Evolutionary conservation across 2,329 filamentous ascomycete genomes (phyloP).

Genomic region (Trichoderma koningii): DNA sequence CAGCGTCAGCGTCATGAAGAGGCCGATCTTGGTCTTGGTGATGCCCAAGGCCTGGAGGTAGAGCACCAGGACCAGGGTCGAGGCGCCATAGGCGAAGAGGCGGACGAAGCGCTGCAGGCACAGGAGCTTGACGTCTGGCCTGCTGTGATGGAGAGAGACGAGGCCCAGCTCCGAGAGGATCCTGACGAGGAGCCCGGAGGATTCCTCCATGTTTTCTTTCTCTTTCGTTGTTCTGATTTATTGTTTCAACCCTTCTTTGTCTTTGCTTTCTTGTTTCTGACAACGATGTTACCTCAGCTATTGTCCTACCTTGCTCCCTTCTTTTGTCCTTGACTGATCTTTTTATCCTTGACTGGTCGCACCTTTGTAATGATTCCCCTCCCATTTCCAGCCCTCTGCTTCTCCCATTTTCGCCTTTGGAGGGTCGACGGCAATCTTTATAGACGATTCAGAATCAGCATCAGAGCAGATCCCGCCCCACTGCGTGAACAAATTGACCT

Average conservation of each 20-base stretch:
- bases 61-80: constrained; percentile 58
- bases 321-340: neutral
- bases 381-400: neutral
- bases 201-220: neutral
- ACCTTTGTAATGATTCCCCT: neutral
- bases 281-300: no score
- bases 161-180: constrained; percentile 35
- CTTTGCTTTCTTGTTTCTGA: no score
- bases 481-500: neutral
- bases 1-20: constrained; percentile 68
- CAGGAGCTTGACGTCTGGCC: constrained; percentile 57
- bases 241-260: neutral
- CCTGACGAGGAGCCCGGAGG: constrained; percentile 6
- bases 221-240: neutral
- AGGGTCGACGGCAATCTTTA: neutral
- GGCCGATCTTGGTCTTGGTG: constrained; percentile 55
- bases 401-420: no score
- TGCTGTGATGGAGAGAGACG: constrained; percentile 31
- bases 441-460: neutral
- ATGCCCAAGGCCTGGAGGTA: constrained; percentile 55
- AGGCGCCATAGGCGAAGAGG: constrained; percentile 63
- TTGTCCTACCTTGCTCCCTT: neutral
- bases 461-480: neutral
- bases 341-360: neutral
- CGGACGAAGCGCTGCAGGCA: constrained; percentile 62